Evolutionary conservation across 805 yeast genomes (phyloP), one percentile per base, ranked within the genome.

Genomic region (Saturnispora zaruensis): DNA sequence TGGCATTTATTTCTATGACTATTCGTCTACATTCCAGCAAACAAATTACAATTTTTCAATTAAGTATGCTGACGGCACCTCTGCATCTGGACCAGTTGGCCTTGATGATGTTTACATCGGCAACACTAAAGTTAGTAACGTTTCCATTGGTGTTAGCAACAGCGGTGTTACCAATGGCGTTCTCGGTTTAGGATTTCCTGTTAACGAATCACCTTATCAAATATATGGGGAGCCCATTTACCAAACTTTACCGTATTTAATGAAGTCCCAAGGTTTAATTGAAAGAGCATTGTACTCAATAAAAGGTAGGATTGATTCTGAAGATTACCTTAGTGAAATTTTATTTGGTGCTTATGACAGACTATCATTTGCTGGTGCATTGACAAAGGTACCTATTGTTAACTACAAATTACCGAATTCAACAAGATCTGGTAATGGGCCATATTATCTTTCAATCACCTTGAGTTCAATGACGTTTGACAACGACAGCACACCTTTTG

Each of bases 61-160:
- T 51, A 46, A 50, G 23, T 75, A 75, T 52, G 75, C 70, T 9
- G 79, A 75, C 57, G 66, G 64, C 4, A 64, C 73, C 4, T 56
- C 48, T 11, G 75, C 76, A 3, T n/a, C 30, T 5, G 79, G 79
- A 6, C 36, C 58, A 46, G 73, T 75, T 74, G 89, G 82, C 7
- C 62, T 66, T 26, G 96, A 87, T 59, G 65, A 66, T 42, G 70
- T 87, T 3, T 54, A 55, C 5, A 54, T 83, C 45, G 78, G 79
- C 23, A 74, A 67, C 46, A 59, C 69, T 11, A 62, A 70, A 9
- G 64, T 84, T 5, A 51, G 66, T 1, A 67, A 71, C 51, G 66
- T 82, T 18, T 76, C 86, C 3, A 75, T 87, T 63, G 96, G 90
- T 2, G 74, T 87, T 18, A 91, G 83, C 2, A 73, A 75, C 57